phyloP scores from a whole-genome alignment of 192 early-diverging fungal genomes.

The Linnemannia elongata region DNA sequence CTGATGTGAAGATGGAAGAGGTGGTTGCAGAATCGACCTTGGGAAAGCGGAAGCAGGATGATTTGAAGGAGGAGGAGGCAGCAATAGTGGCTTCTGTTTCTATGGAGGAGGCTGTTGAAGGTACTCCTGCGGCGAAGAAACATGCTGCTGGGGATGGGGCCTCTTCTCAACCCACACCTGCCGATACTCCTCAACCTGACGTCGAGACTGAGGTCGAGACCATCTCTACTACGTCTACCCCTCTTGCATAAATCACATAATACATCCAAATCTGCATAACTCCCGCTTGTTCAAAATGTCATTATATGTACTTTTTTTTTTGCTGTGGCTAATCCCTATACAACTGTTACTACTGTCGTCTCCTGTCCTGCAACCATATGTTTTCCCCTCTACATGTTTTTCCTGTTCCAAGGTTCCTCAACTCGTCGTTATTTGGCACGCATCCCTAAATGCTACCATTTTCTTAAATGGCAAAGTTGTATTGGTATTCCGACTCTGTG shows the following conservation, averaged over 20 bases:
- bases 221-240: not conserved
- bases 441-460: no score
- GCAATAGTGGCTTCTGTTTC: not conserved
- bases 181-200: slow-evolving; percentile 22
- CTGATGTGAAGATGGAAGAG: not conserved
- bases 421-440: no score
- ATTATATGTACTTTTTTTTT: no score
- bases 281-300: no score
- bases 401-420: not conserved
- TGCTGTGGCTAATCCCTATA: no score
- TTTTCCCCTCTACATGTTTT: not conserved
- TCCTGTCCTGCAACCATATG: no score
- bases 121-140: slow-evolving; percentile 15
- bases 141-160: slow-evolving; percentile 16
- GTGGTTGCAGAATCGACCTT: slow-evolving; percentile 16
- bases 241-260: not conserved
- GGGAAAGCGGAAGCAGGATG: slow-evolving; percentile 7
- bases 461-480: slow-evolving; percentile 39
- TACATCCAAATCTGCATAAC: not conserved
- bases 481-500: slow-evolving; percentile 43
- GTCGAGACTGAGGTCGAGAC: not conserved
- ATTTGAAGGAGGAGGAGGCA: not conserved
- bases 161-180: slow-evolving; percentile 27
- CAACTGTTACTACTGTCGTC: no score
- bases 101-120: not conserved